A percentile compares a stretch with the other conserved stretches of the same genome.
phyloP scores from a whole-genome alignment of 192 early-diverging fungal species.

The Lobosporangium transversale region DNA sequence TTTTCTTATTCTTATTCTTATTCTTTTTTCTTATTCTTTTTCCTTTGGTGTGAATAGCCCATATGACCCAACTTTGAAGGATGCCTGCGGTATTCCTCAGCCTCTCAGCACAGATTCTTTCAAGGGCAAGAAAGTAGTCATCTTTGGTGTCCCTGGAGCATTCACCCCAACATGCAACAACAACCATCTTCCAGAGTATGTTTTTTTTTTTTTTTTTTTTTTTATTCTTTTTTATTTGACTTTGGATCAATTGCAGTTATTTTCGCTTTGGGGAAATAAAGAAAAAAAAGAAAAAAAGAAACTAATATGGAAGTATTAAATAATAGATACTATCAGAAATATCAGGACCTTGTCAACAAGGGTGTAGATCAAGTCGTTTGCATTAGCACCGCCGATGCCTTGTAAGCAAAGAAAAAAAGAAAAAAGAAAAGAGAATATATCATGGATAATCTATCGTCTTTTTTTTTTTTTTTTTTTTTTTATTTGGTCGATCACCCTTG shows the following conservation, averaged over 20 bases:
- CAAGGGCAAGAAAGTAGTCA: constrained; percentile 70
- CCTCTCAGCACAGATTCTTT: constrained; percentile 56
- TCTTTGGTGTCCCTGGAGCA: constrained; percentile 74
- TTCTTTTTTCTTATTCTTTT: background rate
- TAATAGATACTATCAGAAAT: constrained; percentile 62
- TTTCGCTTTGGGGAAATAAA: too few relatives aligned
- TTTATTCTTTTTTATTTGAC: background rate
- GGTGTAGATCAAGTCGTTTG: constrained; percentile 78
- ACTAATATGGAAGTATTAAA: background rate
- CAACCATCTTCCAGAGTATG: constrained; percentile 65
- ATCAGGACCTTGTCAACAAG: constrained; percentile 69
- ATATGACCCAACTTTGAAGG: constrained; percentile 30
- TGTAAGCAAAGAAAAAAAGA: constrained; percentile 58
- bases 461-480: too few relatives aligned
- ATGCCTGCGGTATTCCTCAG: constrained; percentile 51
- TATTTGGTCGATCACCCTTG: too few relatives aligned
- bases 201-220: background rate
- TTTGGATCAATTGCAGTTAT: background rate
- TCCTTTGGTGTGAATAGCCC: too few relatives aligned
- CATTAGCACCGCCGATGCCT: constrained; percentile 65
- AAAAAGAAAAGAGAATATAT: too few relatives aligned
- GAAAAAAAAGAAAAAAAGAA: background rate
- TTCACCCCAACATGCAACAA: constrained; percentile 71
- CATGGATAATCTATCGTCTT: too few relatives aligned
- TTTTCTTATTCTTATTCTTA: background rate